Evolutionary conservation across 2,329 filamentous ascomycete species (phyloP), one percentile per base, ranked within the genome.

Genomic region (Monosporascus sp.): DNA sequence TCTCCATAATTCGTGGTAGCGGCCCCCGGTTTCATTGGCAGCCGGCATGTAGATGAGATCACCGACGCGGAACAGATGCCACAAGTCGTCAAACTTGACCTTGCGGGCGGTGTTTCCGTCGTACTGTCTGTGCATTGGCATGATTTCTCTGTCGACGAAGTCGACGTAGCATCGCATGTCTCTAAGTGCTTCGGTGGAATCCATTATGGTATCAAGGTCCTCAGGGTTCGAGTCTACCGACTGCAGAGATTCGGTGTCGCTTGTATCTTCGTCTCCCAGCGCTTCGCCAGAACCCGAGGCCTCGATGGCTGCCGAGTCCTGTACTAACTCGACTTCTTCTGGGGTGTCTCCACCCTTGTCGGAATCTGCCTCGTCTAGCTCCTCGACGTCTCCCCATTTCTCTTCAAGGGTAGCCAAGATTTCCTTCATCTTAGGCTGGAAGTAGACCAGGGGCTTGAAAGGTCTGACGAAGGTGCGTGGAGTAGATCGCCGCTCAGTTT

Each of bases 151-250:
- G 41, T 76, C 73, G n/a, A 75, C 59, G 50, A 76, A 76, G 37
- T 74, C 59, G 47, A 76, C 70, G 40, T 75, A 76, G 65, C 68
- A 72, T 16, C 71, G 64, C 68, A 76, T 72, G 54, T 76, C 71
- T 2, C 65, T 59, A 17, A 74, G 62, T 0, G 71, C 71, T 51
- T 74, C 72, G 1, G 66, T 61, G 51, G 68, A 71, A 49, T 74
- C 68, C 69, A 73, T 72, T 50, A 72, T 59, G 2, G 58, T 56
- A 31, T 71, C 68, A 35, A 68, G 60, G 52, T 73, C 67, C 49
- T 68, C 67, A 5, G 64, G 68, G 40, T 70, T 69, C 0, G 70
- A 72, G 53, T 73, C 70, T 2, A 72, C 64, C 0, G 71, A 72
- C 6, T 61, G 49, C 5, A 71, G 51, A 1, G 70, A 73, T 24